Base-by-base conservation (phyloP, 495 filamentous ascomycete species). In the Lineolata rhizophorae region DNA sequence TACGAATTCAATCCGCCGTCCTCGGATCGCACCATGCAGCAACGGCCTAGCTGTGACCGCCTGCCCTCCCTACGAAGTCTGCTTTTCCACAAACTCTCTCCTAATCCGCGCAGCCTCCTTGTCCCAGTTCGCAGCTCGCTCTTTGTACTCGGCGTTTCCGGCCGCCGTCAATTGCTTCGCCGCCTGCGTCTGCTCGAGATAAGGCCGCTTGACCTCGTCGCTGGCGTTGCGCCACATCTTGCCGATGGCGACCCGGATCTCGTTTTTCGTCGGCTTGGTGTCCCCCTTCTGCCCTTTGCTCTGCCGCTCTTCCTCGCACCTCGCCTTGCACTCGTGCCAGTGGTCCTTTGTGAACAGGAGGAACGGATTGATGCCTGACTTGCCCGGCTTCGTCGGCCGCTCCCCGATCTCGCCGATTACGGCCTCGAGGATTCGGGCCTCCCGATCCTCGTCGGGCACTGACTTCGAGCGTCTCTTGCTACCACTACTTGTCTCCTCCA, bases 221-320 rank as follows among this genome's bases (percentile, higher is more conserved):
- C 57, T 42, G 0, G 76, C 72, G 34, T 77, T 71, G 38, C 76
- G 72, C 87, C 87, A 97, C 77, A 82, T 83, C 43, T 72, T 68
- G 12, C 82, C 78, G 13, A 85, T 61, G 36, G 76, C 77, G 5
- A 67, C 61, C 20, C 87, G 73, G 31, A 97, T 72, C 39, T 87
- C 80, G 40, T 85, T 64, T 27, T 67, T 64, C 1, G 58, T 54
- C 1, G 66, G 67, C 37, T 63, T 85, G 2, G 72, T 70, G 25
- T 67, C 62, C 1, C 72, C 59, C 40, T 32, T 22, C 15, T 76
- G 72, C 2, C 65, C 67, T 15, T 72, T 73, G 22, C 67, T 60
- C 14, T 64, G 53, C 27, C 68, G 64, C 3, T 70, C 64, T 26
- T 71, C 67, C 33, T 83, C 78, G 41, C 78, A 81, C 38, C 67